These are phyloP conservation scores for Cyberlindnera xishuangbannaensis DNA, from an alignment of 805 yeast genomes.

Conservation along the genomic window DNA sequence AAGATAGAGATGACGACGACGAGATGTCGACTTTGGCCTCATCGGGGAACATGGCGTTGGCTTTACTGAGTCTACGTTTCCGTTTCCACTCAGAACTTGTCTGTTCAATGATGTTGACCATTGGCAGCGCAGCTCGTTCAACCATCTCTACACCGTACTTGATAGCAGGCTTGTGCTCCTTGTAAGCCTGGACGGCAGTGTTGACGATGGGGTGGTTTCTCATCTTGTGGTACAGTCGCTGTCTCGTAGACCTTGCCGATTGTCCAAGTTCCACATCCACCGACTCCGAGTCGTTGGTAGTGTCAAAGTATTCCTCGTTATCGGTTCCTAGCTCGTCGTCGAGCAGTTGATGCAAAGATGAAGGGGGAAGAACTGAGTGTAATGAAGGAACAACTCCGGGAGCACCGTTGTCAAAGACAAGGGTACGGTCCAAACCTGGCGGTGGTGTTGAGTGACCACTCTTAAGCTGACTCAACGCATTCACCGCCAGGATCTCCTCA, in stretches of 20 bases:
- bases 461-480: constrained; percentile 24
- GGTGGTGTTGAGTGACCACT: constrained; percentile 13
- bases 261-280: too few species aligned
- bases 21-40: constrained; percentile 19
- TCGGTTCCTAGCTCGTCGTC: neutral
- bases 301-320: constrained; percentile 39
- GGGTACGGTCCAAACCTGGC: constrained; percentile 3
- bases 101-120: constrained; percentile 42
- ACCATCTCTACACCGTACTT: constrained; percentile 58
- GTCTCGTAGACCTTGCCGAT: constrained; percentile 5
- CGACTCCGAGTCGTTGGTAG: constrained; percentile 14
- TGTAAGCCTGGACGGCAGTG: constrained; percentile 26
- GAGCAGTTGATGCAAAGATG: too few species aligned
- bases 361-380: too few species aligned
- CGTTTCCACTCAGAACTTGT: constrained; percentile 29
- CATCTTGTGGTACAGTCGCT: constrained; percentile 38
- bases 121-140: constrained; percentile 49
- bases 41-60: constrained; percentile 26
- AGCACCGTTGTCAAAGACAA: neutral
- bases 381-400: neutral
- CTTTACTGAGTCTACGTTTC: constrained; percentile 31
- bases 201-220: constrained; percentile 31
- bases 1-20: constrained; percentile 4
- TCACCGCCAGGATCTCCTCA: constrained; percentile 19
- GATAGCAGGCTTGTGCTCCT: constrained; percentile 39